A percentile compares a stretch with the other conserved stretches of the same genome.
Conservation (phyloP, 176 grass and related monocot genomes). For the Cenchrus fungigraminus region DNA sequence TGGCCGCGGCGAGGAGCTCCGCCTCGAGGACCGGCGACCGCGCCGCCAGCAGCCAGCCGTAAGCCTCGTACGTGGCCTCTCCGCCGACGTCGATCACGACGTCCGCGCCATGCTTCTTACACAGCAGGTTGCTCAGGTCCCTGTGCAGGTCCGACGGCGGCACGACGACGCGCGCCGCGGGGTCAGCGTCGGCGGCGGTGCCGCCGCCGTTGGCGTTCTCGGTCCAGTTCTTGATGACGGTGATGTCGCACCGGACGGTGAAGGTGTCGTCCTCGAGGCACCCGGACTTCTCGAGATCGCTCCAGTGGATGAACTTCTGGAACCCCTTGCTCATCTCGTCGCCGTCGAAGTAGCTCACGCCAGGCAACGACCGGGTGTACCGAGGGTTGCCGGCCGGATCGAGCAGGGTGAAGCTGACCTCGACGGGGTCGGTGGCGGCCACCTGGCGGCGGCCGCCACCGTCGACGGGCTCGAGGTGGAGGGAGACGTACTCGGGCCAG, state of each 20-base stretch:
- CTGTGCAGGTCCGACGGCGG: background rate
- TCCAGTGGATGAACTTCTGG: background rate
- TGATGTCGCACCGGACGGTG: background rate
- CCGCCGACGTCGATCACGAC: background rate
- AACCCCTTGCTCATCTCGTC: background rate
- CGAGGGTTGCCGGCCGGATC: background rate
- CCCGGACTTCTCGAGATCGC: background rate
- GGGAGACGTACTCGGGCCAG: background rate
- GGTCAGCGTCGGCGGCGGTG: too few relatives aligned
- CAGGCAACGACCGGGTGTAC: background rate
- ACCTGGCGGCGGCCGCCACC: background rate
- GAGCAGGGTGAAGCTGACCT: background rate
- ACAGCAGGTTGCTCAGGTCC: background rate
- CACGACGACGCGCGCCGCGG: background rate
- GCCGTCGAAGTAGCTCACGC: background rate
- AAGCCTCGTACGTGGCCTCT: background rate
- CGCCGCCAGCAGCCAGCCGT: background rate
- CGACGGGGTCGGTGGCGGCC: background rate
- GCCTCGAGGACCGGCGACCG: background rate
- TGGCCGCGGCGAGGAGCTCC: background rate
- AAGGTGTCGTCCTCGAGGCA: background rate
- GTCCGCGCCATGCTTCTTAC: background rate
- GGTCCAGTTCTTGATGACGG: background rate
- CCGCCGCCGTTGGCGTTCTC: background rate
- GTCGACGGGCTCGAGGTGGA: background rate